Percentiles rank a stretch among this genome's conserved stretches.
These are phyloP conservation scores for Rhytidhysteron rufulum DNA, from an alignment of 2,329 filamentous ascomycete species.

Conservation along the genomic window DNA sequence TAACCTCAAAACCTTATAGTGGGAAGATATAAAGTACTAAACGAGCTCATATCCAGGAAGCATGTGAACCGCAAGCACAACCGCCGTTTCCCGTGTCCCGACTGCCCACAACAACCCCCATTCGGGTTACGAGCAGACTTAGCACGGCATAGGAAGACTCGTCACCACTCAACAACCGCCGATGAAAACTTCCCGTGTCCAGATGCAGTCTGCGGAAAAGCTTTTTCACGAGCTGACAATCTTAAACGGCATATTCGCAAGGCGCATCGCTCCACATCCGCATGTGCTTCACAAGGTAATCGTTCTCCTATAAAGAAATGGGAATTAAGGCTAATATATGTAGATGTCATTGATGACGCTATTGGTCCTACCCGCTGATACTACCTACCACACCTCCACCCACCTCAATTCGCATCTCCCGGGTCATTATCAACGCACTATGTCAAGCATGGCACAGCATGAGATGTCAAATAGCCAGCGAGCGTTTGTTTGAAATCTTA, in stretches of 20 bases:
- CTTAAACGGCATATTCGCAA: neutral
- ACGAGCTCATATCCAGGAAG: too few relatives aligned
- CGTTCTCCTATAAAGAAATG: too few relatives aligned
- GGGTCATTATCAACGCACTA: neutral
- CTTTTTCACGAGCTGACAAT: neutral
- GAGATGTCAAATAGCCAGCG: neutral
- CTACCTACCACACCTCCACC: neutral
- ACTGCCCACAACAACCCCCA: slow-evolving; percentile 4
- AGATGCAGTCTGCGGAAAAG: neutral
- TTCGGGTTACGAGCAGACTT: slow-evolving; percentile 5
- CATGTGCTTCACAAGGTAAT: neutral
- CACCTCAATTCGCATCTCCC: neutral
- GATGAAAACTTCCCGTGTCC: neutral
- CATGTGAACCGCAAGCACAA: slow-evolving; percentile 7
- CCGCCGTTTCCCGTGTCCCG: slow-evolving; percentile 4
- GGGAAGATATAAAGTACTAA: too few relatives aligned
- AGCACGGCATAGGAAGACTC: slow-evolving; percentile 1
- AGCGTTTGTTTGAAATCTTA: neutral
- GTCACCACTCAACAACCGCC: neutral
- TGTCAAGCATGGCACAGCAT: neutral
- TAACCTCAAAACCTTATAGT: too few relatives aligned
- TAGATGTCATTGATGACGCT: neutral
- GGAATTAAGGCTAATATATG: neutral
- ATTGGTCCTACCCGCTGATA: too few relatives aligned
- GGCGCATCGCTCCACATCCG: neutral